phyloP scores from a whole-genome alignment of 495 filamentous ascomycete species.

The Aspergillus diversus region DNA sequence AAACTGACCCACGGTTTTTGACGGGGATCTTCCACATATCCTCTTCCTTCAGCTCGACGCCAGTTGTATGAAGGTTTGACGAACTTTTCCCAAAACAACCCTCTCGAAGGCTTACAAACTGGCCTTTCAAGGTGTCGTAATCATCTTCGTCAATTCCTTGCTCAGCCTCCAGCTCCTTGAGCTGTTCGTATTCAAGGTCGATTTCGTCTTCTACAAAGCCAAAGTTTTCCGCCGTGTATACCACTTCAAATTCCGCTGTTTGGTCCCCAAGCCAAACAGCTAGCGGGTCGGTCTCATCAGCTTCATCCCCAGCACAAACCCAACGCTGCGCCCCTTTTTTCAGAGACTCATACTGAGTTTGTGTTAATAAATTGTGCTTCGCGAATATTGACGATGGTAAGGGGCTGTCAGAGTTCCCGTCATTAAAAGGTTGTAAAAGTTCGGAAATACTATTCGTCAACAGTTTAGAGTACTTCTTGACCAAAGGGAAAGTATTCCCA shows the following conservation, averaged over 20 bases:
- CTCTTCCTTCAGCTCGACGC: slow-evolving; percentile 27
- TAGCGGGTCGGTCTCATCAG: slow-evolving; percentile 52
- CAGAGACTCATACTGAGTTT: slow-evolving; percentile 65
- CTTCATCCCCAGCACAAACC: slow-evolving; percentile 40
- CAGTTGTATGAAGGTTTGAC: slow-evolving; percentile 6
- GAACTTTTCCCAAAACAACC: slow-evolving; percentile 44
- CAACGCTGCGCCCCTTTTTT: slow-evolving; percentile 54
- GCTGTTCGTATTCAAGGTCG: slow-evolving; percentile 67
- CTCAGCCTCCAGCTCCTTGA: slow-evolving; percentile 69
- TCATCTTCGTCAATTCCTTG: slow-evolving; percentile 54
- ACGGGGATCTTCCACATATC: slow-evolving; percentile 63
- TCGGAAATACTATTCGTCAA: slow-evolving; percentile 49
- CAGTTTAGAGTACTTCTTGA: slow-evolving; percentile 45
- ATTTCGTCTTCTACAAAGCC: slow-evolving; percentile 61
- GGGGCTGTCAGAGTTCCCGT: slow-evolving; percentile 24
- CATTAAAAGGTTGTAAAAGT: slow-evolving; percentile 52
- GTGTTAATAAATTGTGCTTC: slow-evolving; percentile 60
- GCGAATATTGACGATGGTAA: slow-evolving; percentile 40
- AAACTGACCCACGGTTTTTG: slow-evolving; percentile 59
- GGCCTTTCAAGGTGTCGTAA: slow-evolving; percentile 57
- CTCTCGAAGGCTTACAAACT: slow-evolving; percentile 48
- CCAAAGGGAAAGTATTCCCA: slow-evolving; percentile 36
- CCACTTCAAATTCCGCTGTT: slow-evolving; percentile 41
- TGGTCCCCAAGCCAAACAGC: slow-evolving; percentile 64
- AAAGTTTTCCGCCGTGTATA: slow-evolving; percentile 46